These are phyloP conservation scores for Beauveria rudraprayagi DNA, from an alignment of 2,329 filamentous ascomycete genomes.

Conservation along the genomic window DNA sequence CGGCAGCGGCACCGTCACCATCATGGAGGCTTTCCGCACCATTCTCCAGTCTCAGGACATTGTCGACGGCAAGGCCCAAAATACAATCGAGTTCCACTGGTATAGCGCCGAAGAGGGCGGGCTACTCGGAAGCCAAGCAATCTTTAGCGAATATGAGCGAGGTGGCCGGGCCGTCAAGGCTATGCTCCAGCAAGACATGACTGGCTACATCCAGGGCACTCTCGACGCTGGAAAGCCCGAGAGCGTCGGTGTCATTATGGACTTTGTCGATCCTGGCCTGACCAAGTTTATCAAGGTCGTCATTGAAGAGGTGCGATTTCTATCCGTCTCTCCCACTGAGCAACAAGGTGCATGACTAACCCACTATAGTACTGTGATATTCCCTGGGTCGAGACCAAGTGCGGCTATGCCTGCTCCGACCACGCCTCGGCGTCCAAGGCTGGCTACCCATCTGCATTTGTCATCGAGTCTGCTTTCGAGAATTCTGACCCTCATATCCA, in stretches of 20 bases:
- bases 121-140: constrained; percentile 77
- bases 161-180: constrained; percentile 71
- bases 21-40: constrained; percentile 80
- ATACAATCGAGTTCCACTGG: constrained; percentile 96
- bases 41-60: constrained; percentile 68
- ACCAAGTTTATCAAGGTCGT: constrained; percentile 88
- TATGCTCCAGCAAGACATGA: constrained; percentile 99
- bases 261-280: constrained; percentile 75
- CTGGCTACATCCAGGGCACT: constrained; percentile 76
- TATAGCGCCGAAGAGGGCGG: constrained; percentile 88
- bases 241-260: constrained; percentile 85
- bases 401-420: constrained; percentile 76
- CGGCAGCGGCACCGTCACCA: constrained; percentile 87
- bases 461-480: constrained; percentile 66
- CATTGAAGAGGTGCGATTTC: constrained; percentile 46
- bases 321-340: background rate
- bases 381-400: constrained; percentile 79
- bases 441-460: constrained; percentile 67
- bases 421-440: constrained; percentile 67
- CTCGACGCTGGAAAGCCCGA: constrained; percentile 75
- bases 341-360: background rate
- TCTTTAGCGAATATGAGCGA: constrained; percentile 76
- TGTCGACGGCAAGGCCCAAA: constrained; percentile 61
- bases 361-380: constrained; percentile 71
- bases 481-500: constrained; percentile 62